phyloP scores from a whole-genome alignment of 495 filamentous ascomycete species.

The Alectoria sarmentosa region DNA sequence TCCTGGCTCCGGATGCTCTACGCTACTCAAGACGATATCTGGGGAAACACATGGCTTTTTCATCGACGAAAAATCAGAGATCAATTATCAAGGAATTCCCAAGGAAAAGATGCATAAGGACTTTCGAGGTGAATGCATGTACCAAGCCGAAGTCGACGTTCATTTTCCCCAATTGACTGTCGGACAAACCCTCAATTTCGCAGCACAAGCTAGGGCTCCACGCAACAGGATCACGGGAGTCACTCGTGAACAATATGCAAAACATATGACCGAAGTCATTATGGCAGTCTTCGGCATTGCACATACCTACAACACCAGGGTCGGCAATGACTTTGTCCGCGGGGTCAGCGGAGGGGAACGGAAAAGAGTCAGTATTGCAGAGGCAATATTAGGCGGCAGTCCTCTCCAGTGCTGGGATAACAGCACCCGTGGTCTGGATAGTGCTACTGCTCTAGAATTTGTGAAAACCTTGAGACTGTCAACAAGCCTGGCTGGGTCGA shows the following conservation, averaged over 20 bases:
- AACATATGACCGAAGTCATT: constrained; percentile 64
- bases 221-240: constrained; percentile 54
- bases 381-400: constrained; percentile 54
- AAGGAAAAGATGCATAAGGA: constrained; percentile 56
- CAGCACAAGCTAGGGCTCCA: constrained; percentile 62
- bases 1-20: constrained; percentile 72
- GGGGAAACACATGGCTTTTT: constrained; percentile 70
- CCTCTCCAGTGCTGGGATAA: constrained; percentile 83
- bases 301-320: constrained; percentile 67
- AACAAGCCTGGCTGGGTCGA: constrained; percentile 57
- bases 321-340: constrained; percentile 74
- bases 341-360: constrained; percentile 79
- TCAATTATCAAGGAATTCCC: constrained; percentile 67
- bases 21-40: constrained; percentile 71
- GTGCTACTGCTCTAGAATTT: constrained; percentile 76
- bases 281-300: constrained; percentile 74
- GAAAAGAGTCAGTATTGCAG: constrained; percentile 77
- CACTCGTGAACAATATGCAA: constrained; percentile 49
- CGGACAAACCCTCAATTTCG: constrained; percentile 71
- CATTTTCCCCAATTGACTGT: constrained; percentile 80
- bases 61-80: constrained; percentile 54
- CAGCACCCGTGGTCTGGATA: constrained; percentile 73
- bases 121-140: constrained; percentile 75
- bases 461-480: constrained; percentile 59
- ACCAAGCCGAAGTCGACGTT: constrained; percentile 71